Evolutionary conservation across 2,329 filamentous ascomycete species (phyloP), one percentile per base, ranked within the genome.

Genomic region (Sphaerulina vaccinii): DNA sequence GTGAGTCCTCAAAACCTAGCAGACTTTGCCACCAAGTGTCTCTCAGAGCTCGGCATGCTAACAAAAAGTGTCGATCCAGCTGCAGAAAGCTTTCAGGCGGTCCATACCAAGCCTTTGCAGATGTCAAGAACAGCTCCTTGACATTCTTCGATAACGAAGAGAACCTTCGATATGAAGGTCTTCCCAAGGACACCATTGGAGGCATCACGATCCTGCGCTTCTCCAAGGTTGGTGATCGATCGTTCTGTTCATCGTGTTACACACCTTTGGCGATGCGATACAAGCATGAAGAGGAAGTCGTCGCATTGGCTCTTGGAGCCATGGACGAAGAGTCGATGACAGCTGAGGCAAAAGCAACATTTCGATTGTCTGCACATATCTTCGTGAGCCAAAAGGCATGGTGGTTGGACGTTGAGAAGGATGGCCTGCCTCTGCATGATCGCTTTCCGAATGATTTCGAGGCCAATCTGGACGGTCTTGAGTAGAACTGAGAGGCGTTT

Each of bases 21-120:
- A 13, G 19, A 13, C 11, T 5, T 18, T 19, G 24, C 10, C 9
- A 29, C 10, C 3, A 13, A 9, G 10, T 4, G 27, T 32, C 24
- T 29, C 3, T 29, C 13, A 2, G 2, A 10, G n/a, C 1, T 11
- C 5, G 16, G 2, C 2, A 24, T 32, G 23, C 15, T 10, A 32
- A 32, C 7, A 10, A 32, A 11, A 10, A 32, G 27, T 32, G 27
- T 11, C 24, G 13, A 29, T 29, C 18, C 35, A 49, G 45, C n/a
- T 65, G 62, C 54, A 55, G 56, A 16, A 64, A 65, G 39, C 44
- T 63, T 15, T 55, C 50, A 21, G 61, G 62, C 3, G 60, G 55
- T 6, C 48, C 54, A 9, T 62, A 49, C 22, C 58, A 62, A 39
- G 52, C 56, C 13, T 64, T 56, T 41, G 49, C 54, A 2, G 51